Base-by-base conservation (phyloP, 2,329 filamentous ascomycete species). In the Ophiostoma ulmi region DNA sequence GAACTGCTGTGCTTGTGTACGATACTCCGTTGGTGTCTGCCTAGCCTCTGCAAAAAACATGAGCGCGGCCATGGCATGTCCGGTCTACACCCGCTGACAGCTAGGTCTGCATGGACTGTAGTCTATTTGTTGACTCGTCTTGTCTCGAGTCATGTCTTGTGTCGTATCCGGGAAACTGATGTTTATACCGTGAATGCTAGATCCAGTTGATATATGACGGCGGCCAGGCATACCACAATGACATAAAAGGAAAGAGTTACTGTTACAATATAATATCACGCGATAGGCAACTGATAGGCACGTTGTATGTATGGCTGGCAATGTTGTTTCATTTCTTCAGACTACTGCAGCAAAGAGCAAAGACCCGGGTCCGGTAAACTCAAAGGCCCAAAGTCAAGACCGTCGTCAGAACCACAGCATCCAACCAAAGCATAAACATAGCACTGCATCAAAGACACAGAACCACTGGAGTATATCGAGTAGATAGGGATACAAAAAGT, bases 391-490 rank as follows among this genome's bases (percentile, higher is more conserved):
- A 3, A 22, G 22, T 13, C 52, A 58, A 58, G n/a, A 26, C 52
- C 31, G 63, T 22, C 63, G 36, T 2, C 63, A 65, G 63, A 55
- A 66, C 26, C 58, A 35, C 58, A 68, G 44, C 39, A 64, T 10
- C 36, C 26, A 61, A 67, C 55, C 26, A 36, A 36, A 39, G 44
- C 35, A 38, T 44, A 68, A 65, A 68, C n/a, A 44, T 35, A 41
- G 35, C 26, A 52, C n/a, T 13, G 63, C 13, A 35, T 36, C 63
- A 31, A 6, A 65, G 38, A 36, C 5, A 36, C 26, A 55, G 38
- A 13, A 44, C 41, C 31, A 48, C 8, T 26, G 39, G 66, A 55
- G 66, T 55, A 68, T 52, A 44, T 44, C 22, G n/a, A 55, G 10
- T n/a, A 13, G 52, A 26, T 58, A 58, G 22, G 10, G 20, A 48